Evolutionary conservation across 257 asterid species (phyloP), one percentile per base, ranked within the genome.

Genomic region (Schizonepeta tenuifolia): DNA sequence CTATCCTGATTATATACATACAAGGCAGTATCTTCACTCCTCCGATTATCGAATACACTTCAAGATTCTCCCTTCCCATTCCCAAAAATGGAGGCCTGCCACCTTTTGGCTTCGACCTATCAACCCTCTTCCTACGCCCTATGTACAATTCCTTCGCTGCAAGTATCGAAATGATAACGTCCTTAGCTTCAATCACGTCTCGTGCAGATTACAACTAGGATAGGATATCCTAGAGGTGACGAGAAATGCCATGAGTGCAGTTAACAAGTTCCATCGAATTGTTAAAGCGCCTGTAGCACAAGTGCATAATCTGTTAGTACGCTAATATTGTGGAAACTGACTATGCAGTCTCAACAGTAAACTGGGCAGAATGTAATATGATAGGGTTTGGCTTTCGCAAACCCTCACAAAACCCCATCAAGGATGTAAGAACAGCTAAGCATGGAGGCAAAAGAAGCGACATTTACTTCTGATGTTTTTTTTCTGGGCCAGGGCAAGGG

Each of bases 21-120:
- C 3, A 31, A 31, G 36, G 36, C 36, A 31, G 36, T 31, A 31
- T 57, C 21, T 26, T 26, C 63, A 26, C 20, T 13, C 63, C 26
- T 56, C 40, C 41, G 20, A 54, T 54, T 14, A 51, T 43, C 56
- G 22, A 65, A 33, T 24, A 2, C 49, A 28, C 5, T 43, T 43
- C 49, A 11, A 43, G 49, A 43, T 40, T 40, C 44, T 40, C 13
- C 44, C 44, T 2, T 40, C 13, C 12, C 58, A 3, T 18, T 5
- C 58, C 26, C 13, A 18, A 72, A 67, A 56, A 51, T 56, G 61
- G 21, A 40, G 41, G 64, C 21, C 35, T 70, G 35, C 87, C 95
- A 78, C 76, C 72, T 70, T 83, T 75, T 67, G 64, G 64, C 64
- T 57, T 57, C 41, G 41, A 87, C 87, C 86, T 83, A 86, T 56